These are phyloP conservation scores for Alternaria sp. DNA, from an alignment of 2,329 filamentous ascomycete species.

Conservation along the genomic window DNA sequence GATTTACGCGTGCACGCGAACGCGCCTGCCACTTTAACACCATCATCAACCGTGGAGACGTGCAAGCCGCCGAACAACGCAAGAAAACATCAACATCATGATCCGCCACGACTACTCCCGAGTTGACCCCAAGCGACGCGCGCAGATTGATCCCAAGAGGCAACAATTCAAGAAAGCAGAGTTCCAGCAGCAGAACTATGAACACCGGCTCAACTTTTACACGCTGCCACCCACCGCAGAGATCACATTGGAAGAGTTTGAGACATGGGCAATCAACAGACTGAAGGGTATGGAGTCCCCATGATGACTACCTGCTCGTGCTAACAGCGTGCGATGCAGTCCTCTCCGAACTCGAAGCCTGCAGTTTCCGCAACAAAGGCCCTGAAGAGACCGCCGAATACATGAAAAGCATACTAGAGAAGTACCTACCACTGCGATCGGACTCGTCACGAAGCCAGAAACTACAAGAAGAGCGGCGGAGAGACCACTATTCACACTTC, in stretches of 20 bases:
- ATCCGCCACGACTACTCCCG: conserved; percentile 50
- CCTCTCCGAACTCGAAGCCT: conserved; percentile 87
- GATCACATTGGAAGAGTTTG: conserved; percentile 95
- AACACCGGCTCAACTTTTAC: conserved; percentile 92
- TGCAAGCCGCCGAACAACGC: conserved; percentile 7
- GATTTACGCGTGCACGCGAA: conserved; percentile 25
- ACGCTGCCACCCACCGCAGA: conserved; percentile 85
- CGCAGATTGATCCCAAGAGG: conserved; percentile 78
- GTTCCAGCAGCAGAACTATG: conserved; percentile 81
- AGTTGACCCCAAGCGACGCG: conserved; percentile 74
- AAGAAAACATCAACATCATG: conserved; percentile 28
- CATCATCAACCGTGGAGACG: conserved; percentile 9
- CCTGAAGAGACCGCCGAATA: conserved; percentile 81
- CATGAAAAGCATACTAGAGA: conserved; percentile 85
- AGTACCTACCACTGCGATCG: conserved; percentile 80
- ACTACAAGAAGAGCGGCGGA: conserved; percentile 77
- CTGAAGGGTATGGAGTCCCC: conserved; percentile 64
- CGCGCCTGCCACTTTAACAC: conserved; percentile 27
- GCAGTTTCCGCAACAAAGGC: conserved; percentile 89
- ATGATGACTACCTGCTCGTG: rapidly evolving
- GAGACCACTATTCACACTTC: conserved; percentile 98
- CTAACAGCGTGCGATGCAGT: conserved; percentile 57
- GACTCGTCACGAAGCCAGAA: conserved; percentile 69
- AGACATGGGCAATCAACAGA: conserved; percentile 97
- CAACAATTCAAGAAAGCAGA: conserved; percentile 81